Evolutionary conservation across 371 early-diverging fungal genomes (phyloP), one percentile per base, ranked within the genome.

Genomic region (Dichotomocladium elegans): DNA sequence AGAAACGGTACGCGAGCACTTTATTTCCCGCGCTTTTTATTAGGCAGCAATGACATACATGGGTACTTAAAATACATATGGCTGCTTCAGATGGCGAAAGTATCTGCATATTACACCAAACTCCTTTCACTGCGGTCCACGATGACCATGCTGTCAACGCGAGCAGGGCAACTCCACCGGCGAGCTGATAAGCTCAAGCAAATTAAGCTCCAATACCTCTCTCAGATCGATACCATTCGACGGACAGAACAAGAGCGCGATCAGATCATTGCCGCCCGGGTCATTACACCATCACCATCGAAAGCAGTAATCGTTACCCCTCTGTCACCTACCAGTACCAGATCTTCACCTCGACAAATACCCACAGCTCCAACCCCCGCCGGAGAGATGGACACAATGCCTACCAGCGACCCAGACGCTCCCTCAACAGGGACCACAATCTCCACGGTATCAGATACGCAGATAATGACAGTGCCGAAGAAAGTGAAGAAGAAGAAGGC

Each of bases 61-160:
- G n/a, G n/a, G n/a, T n/a, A n/a, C n/a, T n/a, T n/a, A n/a, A n/a
- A n/a, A n/a, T n/a, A n/a, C n/a, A 4, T 43, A 4, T 24, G 12
- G 7, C 12, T 19, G n/a, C n/a, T n/a, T n/a, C n/a, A 73, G 73
- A 73, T 73, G 70, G 54, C 51, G 34, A 61, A 67, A 51, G 64
- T 73, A 14, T 53, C 67, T 1, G 25, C 41, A 4, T 74, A 74
- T 48, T 60, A 69, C 37, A 68, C 64, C 14, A 74, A 74, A 21
- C 42, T 74, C 8, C 31, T 62, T 33, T 64, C 68, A 0, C 24
- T 74, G 15, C 64, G 66, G 27, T 64, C 71, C 29, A 69, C 66
- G 7, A 69, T 74, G 69, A 49, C 64, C 1, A 64, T 66, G 63
- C 43, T 74, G 2, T 34, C 52, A 17, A 68, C 72, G 19, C 56